These are phyloP conservation scores for Colletotrichum musae DNA, from an alignment of 2,329 filamentous ascomycete genomes.

Conservation along the genomic window DNA sequence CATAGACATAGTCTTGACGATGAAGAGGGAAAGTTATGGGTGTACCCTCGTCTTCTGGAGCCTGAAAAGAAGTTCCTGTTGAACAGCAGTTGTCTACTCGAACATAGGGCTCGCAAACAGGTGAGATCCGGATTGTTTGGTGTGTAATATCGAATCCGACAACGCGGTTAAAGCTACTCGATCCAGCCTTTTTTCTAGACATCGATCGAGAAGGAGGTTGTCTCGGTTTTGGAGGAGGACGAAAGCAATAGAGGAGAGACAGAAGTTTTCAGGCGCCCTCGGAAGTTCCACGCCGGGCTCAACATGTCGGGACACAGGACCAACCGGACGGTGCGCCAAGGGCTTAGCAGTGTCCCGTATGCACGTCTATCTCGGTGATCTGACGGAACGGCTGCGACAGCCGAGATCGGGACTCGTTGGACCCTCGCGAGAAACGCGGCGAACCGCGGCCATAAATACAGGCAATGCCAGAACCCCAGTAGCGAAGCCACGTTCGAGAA, in stretches of 20 bases:
- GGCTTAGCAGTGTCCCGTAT: background rate
- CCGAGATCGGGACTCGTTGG: background rate
- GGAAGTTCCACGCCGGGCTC: background rate
- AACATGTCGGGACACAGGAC: background rate
- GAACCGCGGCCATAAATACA: background rate
- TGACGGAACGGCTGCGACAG: background rate
- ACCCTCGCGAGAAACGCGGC: background rate
- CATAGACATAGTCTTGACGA: too few relatives aligned
- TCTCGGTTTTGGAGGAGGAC: background rate
- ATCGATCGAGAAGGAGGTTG: background rate
- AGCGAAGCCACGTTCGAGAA: too few relatives aligned
- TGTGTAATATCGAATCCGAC: too few relatives aligned
- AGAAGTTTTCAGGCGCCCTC: background rate
- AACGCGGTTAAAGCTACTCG: too few relatives aligned
- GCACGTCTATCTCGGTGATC: background rate
- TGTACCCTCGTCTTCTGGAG: too few relatives aligned
- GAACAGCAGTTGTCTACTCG: too few relatives aligned
- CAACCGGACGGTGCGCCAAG: conserved; percentile 4
- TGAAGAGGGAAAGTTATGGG: too few relatives aligned
- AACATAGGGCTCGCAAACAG: too few relatives aligned
- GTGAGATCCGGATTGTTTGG: too few relatives aligned
- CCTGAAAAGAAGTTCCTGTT: too few relatives aligned
- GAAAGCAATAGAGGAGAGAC: background rate
- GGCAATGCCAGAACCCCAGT: background rate
- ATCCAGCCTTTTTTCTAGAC: too few relatives aligned